Percentiles rank a stretch among this genome's conserved stretches.
phyloP scores from a whole-genome alignment of 2,329 filamentous ascomycete species.

The Teratosphaeria gauchensis region DNA sequence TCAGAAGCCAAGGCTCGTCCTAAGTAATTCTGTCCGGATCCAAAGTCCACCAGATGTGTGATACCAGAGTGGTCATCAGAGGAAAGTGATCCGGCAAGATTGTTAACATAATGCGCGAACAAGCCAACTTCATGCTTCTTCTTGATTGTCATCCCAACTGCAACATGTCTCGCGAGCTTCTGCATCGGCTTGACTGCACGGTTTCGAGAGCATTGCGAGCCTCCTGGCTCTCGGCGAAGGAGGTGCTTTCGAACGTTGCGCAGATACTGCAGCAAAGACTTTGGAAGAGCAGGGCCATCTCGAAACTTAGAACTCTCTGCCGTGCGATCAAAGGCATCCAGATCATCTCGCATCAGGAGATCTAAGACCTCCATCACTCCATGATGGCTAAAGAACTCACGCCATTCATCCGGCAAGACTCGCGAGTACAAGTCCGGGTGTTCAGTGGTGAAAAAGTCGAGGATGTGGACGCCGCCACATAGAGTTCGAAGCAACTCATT shows the following conservation, averaged over 20 bases:
- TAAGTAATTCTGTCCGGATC: constrained; percentile 93
- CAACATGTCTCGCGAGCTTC: constrained; percentile 58
- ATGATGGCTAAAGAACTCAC: constrained; percentile 60
- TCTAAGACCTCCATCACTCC: constrained; percentile 70
- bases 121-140: constrained; percentile 89
- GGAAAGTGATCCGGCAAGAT: constrained; percentile 42
- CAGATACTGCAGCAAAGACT: constrained; percentile 62
- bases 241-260: constrained; percentile 52
- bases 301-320: constrained; percentile 29
- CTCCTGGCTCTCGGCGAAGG: constrained; percentile 51
- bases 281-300: constrained; percentile 40
- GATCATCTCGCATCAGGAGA: constrained; percentile 68
- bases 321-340: constrained; percentile 37
- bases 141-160: constrained; percentile 90
- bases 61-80: constrained; percentile 42
- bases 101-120: constrained; percentile 77
- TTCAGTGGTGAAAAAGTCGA: constrained; percentile 80
- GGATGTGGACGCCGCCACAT: constrained; percentile 93
- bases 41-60: constrained; percentile 89
- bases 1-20: constrained; percentile 75
- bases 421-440: constrained; percentile 72
- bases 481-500: constrained; percentile 73
- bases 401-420: constrained; percentile 72
- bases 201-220: constrained; percentile 21
- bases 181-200: constrained; percentile 31